Evolutionary conservation across 495 filamentous ascomycete genomes (phyloP).

Genomic region (Neurospora terricola): DNA sequence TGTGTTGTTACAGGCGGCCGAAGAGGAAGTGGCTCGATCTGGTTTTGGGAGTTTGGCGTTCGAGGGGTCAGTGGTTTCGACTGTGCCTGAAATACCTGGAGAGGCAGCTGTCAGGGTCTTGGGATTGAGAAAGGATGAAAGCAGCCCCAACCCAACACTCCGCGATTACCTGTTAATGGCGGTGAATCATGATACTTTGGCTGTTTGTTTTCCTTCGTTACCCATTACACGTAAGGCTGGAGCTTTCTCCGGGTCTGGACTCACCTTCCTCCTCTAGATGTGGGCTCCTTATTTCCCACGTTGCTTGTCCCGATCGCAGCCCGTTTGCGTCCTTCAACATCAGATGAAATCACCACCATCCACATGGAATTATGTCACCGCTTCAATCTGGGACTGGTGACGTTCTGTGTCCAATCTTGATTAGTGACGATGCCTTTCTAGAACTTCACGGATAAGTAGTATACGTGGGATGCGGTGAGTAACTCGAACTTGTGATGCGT

Average conservation of each 20-base stretch:
- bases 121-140: background rate
- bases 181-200: background rate
- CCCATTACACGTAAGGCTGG: background rate
- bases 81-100: conserved; percentile 4
- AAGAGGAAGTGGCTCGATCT: background rate
- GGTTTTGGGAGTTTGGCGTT: background rate
- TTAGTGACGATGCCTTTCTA: background rate
- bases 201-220: background rate
- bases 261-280: background rate
- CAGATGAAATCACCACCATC: background rate
- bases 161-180: background rate
- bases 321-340: background rate
- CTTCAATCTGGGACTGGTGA: background rate
- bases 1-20: background rate
- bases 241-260: background rate
- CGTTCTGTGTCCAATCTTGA: background rate
- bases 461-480: background rate
- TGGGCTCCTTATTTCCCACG: background rate
- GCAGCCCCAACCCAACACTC: background rate
- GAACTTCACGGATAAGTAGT: background rate
- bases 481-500: background rate
- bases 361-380: background rate
- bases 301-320: background rate
- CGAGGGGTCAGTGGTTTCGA: no score
- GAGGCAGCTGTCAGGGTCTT: background rate